Evolutionary conservation across 2,329 filamentous ascomycete species (phyloP).

Genomic region (Fusarium graminum): DNA sequence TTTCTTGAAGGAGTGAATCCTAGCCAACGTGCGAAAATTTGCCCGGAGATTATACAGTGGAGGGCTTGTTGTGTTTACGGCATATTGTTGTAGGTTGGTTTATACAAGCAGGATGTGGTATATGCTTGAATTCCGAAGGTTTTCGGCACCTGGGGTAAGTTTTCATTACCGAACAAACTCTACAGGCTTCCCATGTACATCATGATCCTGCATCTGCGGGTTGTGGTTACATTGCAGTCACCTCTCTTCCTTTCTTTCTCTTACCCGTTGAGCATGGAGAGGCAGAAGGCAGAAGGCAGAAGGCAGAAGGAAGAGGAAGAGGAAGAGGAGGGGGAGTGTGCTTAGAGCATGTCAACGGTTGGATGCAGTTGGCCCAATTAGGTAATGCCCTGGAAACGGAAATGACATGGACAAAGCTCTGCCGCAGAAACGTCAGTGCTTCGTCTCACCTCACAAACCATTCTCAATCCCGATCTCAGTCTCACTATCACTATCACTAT

Average conservation of each 20-base stretch:
- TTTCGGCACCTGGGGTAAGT: slow-evolving; percentile 12
- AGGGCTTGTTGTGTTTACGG: background rate
- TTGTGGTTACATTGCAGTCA: slow-evolving; percentile 39
- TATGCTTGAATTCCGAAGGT: slow-evolving; percentile 1
- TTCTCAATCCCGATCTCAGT: too few species aligned
- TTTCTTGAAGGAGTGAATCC: slow-evolving; percentile 5
- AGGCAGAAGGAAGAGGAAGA: too few species aligned
- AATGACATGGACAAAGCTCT: slow-evolving; percentile 5
- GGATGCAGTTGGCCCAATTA: slow-evolving; percentile 24
- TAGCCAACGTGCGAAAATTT: background rate
- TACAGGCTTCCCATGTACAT: slow-evolving; percentile 24
- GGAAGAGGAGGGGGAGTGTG: slow-evolving; percentile 21
- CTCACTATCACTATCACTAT: too few species aligned
- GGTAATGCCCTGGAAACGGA: slow-evolving; percentile 30
- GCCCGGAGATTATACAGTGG: background rate
- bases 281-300: too few species aligned
- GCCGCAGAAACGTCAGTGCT: slow-evolving; percentile 34
- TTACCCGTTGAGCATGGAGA: background rate
- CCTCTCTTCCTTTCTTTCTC: slow-evolving; percentile 6
- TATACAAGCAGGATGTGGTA: background rate
- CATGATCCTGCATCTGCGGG: slow-evolving; percentile 25
- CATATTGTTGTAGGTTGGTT: background rate
- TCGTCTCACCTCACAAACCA: slow-evolving; percentile 3
- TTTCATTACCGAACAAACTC: slow-evolving; percentile 10
- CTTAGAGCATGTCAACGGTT: background rate